These are phyloP conservation scores for Herpomyces periplanetae DNA, from an alignment of 2,329 filamentous ascomycete genomes.

Conservation along the genomic window DNA sequence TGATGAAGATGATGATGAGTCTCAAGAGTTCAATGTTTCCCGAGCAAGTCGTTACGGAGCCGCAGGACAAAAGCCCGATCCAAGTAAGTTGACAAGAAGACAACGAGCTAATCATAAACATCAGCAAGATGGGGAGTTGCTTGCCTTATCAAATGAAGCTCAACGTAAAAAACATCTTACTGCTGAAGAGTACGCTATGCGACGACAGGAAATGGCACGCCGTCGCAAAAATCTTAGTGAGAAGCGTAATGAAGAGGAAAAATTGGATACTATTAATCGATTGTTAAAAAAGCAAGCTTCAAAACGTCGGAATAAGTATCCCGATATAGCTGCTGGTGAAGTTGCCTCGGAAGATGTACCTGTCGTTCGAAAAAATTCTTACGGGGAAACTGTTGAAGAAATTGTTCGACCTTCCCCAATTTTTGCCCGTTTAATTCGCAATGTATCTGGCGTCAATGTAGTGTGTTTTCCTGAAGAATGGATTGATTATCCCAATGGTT, in stretches of 20 bases:
- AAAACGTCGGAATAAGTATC: too few species aligned
- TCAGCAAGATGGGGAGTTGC: slow-evolving; percentile 13
- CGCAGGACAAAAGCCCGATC: slow-evolving; percentile 18
- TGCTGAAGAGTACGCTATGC: slow-evolving; percentile 30
- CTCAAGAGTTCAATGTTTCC: too few species aligned
- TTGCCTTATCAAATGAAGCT: slow-evolving; percentile 1
- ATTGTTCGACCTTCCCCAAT: too few species aligned
- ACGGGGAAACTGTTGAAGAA: too few species aligned
- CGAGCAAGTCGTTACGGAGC: too few species aligned
- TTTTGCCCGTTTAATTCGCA: too few species aligned
- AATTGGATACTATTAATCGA: slow-evolving; percentile 70
- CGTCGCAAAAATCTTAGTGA: slow-evolving; percentile 31
- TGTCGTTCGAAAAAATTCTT: too few species aligned
- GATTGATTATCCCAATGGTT: too few species aligned
- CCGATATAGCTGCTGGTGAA: too few species aligned
- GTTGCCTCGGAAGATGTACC: too few species aligned
- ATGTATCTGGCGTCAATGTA: too few species aligned
- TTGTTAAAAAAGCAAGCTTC: slow-evolving; percentile 51
- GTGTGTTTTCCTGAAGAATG: too few species aligned
- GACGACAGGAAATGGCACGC: slow-evolving; percentile 30
- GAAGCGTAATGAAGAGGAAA: slow-evolving; percentile 39
- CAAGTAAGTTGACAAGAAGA: slow-evolving; percentile 23
- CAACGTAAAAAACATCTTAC: slow-evolving; percentile 29
- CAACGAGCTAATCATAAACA: slow-evolving; percentile 17
- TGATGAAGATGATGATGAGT: slow-evolving; percentile 8